Evolutionary conservation across 257 asterid genomes (phyloP).

Genomic region (Perilla frutescens): DNA sequence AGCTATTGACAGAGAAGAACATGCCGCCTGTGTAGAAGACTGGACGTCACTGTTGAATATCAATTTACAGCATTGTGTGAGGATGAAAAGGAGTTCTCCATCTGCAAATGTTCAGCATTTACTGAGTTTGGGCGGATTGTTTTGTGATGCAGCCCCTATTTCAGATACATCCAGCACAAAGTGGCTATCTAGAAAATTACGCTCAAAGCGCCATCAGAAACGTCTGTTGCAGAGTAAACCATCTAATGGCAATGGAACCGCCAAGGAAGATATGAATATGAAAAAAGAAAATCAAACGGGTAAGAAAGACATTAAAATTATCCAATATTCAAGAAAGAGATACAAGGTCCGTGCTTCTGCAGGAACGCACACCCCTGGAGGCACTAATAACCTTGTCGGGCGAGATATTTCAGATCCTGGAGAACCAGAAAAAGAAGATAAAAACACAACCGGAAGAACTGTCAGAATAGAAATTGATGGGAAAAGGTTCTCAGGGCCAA

Average conservation of each 20-base stretch:
- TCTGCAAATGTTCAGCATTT: slow-evolving; percentile 61
- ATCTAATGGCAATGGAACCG: slow-evolving; percentile 29
- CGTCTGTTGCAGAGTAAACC: slow-evolving; percentile 40
- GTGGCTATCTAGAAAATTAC: slow-evolving; percentile 84
- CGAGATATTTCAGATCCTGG: slow-evolving; percentile 30
- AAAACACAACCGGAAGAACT: slow-evolving; percentile 12
- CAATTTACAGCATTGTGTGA: slow-evolving; percentile 74
- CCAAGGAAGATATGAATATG: slow-evolving; percentile 37
- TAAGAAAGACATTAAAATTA: slow-evolving; percentile 47
- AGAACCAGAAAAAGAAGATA: slow-evolving; percentile 35
- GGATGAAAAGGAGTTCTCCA: slow-evolving; percentile 60
- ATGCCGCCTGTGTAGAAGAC: slow-evolving; percentile 53
- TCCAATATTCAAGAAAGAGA: slow-evolving; percentile 78
- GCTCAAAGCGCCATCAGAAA: slow-evolving; percentile 62
- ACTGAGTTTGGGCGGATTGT: slow-evolving; percentile 64
- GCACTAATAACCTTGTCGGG: slow-evolving; percentile 27
- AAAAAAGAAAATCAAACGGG: slow-evolving; percentile 40
- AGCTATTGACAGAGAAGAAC: slow-evolving; percentile 72
- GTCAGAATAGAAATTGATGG: slow-evolving; percentile 39
- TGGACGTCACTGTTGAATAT: slow-evolving; percentile 80
- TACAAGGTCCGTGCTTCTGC: slow-evolving; percentile 49
- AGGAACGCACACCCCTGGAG: slow-evolving; percentile 36
- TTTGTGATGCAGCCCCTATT: slow-evolving; percentile 45
- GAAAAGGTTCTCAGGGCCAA: slow-evolving; percentile 19
- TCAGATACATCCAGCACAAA: slow-evolving; percentile 45